Base-by-base conservation (phyloP, 2,329 filamentous ascomycete species). In the Trichoderma gracile region DNA sequence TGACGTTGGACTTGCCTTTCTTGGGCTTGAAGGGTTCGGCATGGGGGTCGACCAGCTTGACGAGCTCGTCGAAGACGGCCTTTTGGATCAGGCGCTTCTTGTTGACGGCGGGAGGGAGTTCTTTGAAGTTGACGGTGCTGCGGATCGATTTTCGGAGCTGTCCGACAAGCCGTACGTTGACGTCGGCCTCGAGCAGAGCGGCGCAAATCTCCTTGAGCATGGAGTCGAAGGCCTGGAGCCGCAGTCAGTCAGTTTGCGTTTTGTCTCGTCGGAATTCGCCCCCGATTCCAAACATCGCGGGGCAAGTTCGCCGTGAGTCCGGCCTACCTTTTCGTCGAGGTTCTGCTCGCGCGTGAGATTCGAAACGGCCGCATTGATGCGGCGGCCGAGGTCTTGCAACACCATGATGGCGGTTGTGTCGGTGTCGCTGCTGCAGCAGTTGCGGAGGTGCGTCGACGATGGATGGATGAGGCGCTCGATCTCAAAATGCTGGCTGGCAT, bases 171-270 rank as follows among this genome's bases (percentile, higher is more conserved):
- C 91, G 90, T 69, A 99, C 91, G 77, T 98, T 99, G 74, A 99
- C 95, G 73, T 99, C 95, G 78, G 95, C 92, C 82, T 97, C 93
- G 74, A 98, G 87, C 21, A 99, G 90, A 67, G 95, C 95, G 69
- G 93, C 88, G 77, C 93, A 96, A 73, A 99, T 98, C 79, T 98
- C 93, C 81, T 98, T 98, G 77, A 99, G 86, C 95, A 99, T 99
- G 72, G 86, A 85, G 82, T 99, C 95, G 77, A 99, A 98, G 47
- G 93, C 93, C 92, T 95, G 10, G 10, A 54, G 27, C 10, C 9
- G 47, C 25, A 25, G 10, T 10, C 30, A 33, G 33, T 38, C 38
- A 21, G 54, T 63, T 5, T 33, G 59, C 53, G 25, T 47, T 12
- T 30, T 66, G n/a, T 21, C n/a, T 19, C 33, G 33, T 1, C 1